Evolutionary conservation across 352 stramenopile species (phyloP).

Genomic region (Globisporangium echinulatum): DNA sequence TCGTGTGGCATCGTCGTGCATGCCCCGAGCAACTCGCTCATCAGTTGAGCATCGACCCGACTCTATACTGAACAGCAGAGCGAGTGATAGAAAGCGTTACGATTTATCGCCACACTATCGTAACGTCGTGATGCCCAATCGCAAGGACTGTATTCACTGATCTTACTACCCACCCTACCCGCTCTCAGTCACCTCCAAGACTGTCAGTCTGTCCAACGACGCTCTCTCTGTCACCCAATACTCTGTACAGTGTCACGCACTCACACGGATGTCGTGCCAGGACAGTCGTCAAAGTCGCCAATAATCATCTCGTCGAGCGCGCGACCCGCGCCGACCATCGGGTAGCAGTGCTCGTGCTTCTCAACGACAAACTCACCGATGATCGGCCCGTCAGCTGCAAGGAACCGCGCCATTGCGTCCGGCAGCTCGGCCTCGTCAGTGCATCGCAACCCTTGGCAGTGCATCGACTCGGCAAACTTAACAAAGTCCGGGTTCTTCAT

Average conservation of each 20-base stretch:
- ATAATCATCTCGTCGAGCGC: constrained; percentile 95
- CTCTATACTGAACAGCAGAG: no score
- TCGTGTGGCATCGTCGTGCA: no score
- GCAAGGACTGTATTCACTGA: no score
- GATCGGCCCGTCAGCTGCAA: constrained; percentile 91
- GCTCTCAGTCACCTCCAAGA: no score
- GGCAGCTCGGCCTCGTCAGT: constrained; percentile 84
- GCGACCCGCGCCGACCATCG: constrained; percentile 90
- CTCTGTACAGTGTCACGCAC: not conserved
- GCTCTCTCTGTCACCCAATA: no score
- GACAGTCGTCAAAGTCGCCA: constrained; percentile 92
- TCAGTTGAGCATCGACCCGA: no score
- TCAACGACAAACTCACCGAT: constrained; percentile 93
- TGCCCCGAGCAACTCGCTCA: no score
- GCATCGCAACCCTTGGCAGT: constrained; percentile 90
- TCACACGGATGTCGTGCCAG: constrained; percentile 86
- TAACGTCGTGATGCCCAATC: no score
- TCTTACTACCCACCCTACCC: no score
- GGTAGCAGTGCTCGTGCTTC: constrained; percentile 93
- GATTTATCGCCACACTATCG: no score
- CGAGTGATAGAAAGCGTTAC: no score
- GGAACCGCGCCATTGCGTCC: constrained; percentile 90
- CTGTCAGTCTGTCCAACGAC: not conserved
- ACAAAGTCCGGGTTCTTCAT: constrained; percentile 94
- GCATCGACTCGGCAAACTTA: constrained; percentile 91